A percentile compares a stretch with the other conserved stretches of the same genome.
Evolutionary conservation across 352 stramenopile genomes (phyloP).

Genomic region (Pythium biforme): DNA sequence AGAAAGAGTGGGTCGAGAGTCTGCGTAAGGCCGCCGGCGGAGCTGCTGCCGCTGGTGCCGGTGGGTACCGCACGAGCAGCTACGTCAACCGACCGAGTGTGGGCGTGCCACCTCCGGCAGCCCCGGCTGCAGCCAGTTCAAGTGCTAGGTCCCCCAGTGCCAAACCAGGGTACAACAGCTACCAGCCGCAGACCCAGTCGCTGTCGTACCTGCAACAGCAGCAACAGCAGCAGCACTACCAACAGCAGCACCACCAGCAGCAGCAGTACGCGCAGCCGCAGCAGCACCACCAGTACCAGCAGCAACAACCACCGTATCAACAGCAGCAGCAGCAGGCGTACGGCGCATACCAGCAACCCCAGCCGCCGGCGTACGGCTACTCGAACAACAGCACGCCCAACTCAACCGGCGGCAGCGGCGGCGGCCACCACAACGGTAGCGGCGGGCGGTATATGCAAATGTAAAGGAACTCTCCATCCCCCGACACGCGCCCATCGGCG

Average conservation of each 20-base stretch:
- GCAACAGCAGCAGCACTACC: neutral
- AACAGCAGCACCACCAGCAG: conserved; percentile 15
- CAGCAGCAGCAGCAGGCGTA: conserved; percentile 9
- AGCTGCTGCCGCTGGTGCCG: neutral
- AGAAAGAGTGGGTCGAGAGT: conserved; percentile 79
- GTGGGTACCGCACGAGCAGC: conserved; percentile 2
- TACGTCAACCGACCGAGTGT: conserved; percentile 1
- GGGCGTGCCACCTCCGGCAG: neutral
- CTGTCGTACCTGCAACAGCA: conserved; percentile 11
- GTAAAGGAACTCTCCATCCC: no score
- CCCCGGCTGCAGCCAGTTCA: neutral
- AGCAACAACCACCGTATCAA: neutral
- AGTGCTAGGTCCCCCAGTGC: neutral
- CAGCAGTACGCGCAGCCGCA: neutral
- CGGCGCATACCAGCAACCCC: neutral
- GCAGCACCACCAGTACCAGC: conserved; percentile 3
- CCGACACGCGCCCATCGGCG: no score
- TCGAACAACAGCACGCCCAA: conserved; percentile 6
- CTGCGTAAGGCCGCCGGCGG: conserved; percentile 53
- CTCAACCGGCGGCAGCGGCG: conserved; percentile 9
- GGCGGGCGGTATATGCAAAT: conserved; percentile 37
- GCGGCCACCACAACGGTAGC: conserved; percentile 11
- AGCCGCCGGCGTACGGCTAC: conserved; percentile 7
- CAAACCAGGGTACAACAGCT: conserved; percentile 5
- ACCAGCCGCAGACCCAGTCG: conserved; percentile 15